Base-by-base conservation (phyloP, 352 stramenopile genomes). In the Pythium coloratum region DNA sequence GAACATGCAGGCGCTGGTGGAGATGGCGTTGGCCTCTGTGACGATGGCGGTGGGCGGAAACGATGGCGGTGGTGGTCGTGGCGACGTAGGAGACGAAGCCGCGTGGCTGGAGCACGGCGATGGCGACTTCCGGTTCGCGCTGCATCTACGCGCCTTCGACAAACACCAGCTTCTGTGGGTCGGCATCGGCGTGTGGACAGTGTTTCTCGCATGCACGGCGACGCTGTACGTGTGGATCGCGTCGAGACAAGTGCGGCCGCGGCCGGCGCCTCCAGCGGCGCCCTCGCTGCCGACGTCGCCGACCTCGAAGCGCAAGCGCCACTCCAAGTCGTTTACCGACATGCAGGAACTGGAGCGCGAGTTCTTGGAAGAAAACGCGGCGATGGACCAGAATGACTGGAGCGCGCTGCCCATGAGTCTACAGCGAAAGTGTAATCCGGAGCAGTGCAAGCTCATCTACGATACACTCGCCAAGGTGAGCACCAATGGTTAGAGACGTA, bases 371-470 rank as follows among this genome's bases (percentile, higher is more conserved):
- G 82, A 93, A 62, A 90, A 85, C 53, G 80, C 73, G 14, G 71
- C 81, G 16, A 62, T 88, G 26, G 81, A 91, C 56, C 69, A 79
- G 16, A 76, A 92, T n/a, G 86, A 94, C 53, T 78, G 82, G 62
- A 77, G 88, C 49, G 73, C 78, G 20, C 83, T 94, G 59, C 81
- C 86, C n/a, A 67, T 72, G 51, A 76, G 76, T 18, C 51, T 94
- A 26, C 79, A 75, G 18, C 64, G 74, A 36, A 90, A 87, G 62
- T 92, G 76, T 59, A 77, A 73, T n/a, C 77, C 76, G 0, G 84
- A 92, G 65, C 86, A 92, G 60, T 71, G 90, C 66, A 92, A 91
- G 70, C 76, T 87, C 50, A 82, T 92, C 62, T 94, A 92, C 40
- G 82, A 94, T 53, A 84, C 82, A 38, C 64, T 94, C 33, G 85